Evolutionary conservation across 176 grass and related monocot genomes (phyloP), one percentile per base, ranked within the genome.

Genomic region (Thalia dealbata): DNA sequence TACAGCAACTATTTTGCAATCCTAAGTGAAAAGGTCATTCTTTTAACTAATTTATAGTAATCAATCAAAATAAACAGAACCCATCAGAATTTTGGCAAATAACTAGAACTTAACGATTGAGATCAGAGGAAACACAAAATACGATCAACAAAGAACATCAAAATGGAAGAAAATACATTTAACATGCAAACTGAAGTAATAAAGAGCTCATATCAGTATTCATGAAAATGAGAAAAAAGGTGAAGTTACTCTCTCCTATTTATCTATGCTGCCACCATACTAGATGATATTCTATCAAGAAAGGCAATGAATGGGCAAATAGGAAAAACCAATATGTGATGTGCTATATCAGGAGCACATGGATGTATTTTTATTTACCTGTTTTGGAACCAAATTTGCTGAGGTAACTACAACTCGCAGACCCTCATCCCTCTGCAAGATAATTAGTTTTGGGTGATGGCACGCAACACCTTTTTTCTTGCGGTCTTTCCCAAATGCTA

Each of bases 391-490:
- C 80, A 96, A 80, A 79, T 96, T 88, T 73, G 91, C 91, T 64
- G 91, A 96, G 80, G 91, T 86, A 77, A 96, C 79, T 75, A 91
- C 60, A 70, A 96, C 70, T 59, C 88, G 85, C 50, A 91, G 75
- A 54, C 84, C 82, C 61, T 89, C 71, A 74, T 89, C 64, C 77
- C 92, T 89, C 66, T 96, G 86, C 81, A 96, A 79, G 21, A 96
- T 55, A 76, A 96, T 69, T 26, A 96, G 76, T 81, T 96, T 96
- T 41, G 92, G 88, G 76, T 91, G 86, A 83, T 96, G 88, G 75
- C 92, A 96, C 75, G 92, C 92, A 55, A 96, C 81, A 64, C 92
- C 88, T 84, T 91, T 73, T 27, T 96, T 96, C 66, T 89, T 91
- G 58, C 81, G 83, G 68, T 96, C 92, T 79, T 89, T 91, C 74